These are phyloP conservation scores for Dionaea muscipula DNA, from an alignment of 179 eudicot genomes.

Conservation along the genomic window DNA sequence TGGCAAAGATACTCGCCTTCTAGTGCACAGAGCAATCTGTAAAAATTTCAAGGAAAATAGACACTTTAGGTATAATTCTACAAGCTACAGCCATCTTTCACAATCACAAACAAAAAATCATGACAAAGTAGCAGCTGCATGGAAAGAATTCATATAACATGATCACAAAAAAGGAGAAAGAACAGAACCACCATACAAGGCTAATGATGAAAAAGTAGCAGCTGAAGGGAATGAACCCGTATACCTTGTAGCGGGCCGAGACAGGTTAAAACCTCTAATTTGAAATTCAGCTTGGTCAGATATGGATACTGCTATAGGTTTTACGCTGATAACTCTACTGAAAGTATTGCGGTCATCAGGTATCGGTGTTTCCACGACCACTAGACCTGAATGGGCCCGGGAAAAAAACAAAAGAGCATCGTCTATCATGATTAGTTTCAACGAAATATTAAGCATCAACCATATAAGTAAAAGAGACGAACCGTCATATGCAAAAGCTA, in stretches of 20 bases:
- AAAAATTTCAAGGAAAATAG: neutral
- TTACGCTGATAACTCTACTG: constrained; percentile 25
- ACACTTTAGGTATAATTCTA: neutral
- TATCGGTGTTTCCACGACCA: constrained; percentile 26
- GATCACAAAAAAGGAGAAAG: neutral
- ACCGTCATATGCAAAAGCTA: constrained; percentile 35
- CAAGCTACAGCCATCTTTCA: neutral
- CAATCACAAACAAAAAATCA: too few species aligned
- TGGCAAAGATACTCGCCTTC: constrained; percentile 38
- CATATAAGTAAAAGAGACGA: constrained; percentile 3
- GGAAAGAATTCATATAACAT: neutral
- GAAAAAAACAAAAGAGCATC: neutral
- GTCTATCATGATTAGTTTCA: too few species aligned
- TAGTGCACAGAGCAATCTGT: constrained; percentile 38
- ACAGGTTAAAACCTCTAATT: constrained; percentile 35
- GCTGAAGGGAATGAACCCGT: neutral
- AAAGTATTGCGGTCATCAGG: constrained; percentile 16
- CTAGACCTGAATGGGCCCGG: constrained; percentile 22
- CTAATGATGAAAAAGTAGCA: neutral
- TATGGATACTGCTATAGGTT: constrained; percentile 36
- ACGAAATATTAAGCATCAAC: too few species aligned
- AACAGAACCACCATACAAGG: neutral
- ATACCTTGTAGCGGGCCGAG: constrained; percentile 30
- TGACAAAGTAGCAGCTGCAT: neutral
- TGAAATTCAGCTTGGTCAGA: constrained; percentile 32